Base-by-base conservation (phyloP, 2,329 filamentous ascomycete species). In the Xylaria multiplex region DNA sequence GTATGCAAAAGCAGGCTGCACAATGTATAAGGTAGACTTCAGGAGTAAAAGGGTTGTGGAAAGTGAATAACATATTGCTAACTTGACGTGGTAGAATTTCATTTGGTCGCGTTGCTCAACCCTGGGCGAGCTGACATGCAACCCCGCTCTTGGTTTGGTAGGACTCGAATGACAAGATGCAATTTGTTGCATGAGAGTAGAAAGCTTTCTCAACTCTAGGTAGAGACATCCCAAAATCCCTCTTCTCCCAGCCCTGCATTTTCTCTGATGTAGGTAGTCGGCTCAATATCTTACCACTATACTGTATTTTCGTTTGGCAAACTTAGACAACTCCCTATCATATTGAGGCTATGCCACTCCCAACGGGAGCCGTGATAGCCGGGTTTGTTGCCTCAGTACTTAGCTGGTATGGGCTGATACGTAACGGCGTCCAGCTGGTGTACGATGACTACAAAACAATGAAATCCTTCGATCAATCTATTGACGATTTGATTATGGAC, bases 281-380 rank as follows among this genome's bases (percentile, higher is more conserved):
- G n/a, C 22, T 13, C 43, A 22, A 46, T 22, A 24, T 50, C 48
- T 27, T 30, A 30, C 24, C 19, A 16, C 24, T 9, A 50, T n/a
- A 50, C 27, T 30, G 27, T 50, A 50, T 24, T 50, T 30, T 50
- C 48, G 6, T 2, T 50, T 32, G 24, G 32, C 1, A 32, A 50
- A 50, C 48, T 6, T 9, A 14, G 14, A n/a, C 48, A 13, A 7
- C 24, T n/a, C 24, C n/a, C 24, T 16, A n/a, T n/a, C 27, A n/a
- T 6, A 16, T 30, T 50, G 48, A 50, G 32, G 22, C 24, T 30
- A 50, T 50, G 48, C 24, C 48, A 22, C 48, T 50, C 14, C 48
- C 48, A 50, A 50, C 48, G 27, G 48, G 48, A 50, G 48, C 48
- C 11, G 48, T 24, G 48, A 50, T 50, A 32, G 48, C 48, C 48